These are phyloP conservation scores for Colletotrichum sidae DNA, from an alignment of 2,329 filamentous ascomycete genomes.

Conservation along the genomic window DNA sequence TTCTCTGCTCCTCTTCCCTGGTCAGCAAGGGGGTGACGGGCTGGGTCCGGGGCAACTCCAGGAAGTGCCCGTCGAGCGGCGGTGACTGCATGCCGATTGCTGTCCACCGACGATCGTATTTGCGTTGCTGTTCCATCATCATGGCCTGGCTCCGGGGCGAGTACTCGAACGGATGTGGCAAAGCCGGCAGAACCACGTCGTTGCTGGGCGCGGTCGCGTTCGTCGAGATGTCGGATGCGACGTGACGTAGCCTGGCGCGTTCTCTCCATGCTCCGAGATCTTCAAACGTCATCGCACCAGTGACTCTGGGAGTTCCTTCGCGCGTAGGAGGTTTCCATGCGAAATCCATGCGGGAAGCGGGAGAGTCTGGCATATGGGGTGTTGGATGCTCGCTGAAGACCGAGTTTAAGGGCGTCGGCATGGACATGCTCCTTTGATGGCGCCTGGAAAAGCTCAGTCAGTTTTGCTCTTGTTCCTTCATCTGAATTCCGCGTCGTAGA, in stretches of 20 bases:
- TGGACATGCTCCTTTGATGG: slow-evolving; percentile 27
- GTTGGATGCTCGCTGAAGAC: slow-evolving; percentile 11
- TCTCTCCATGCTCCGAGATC: slow-evolving; percentile 19
- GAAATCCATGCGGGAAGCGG: not conserved
- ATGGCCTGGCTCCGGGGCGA: slow-evolving; percentile 2
- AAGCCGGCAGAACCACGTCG: slow-evolving; percentile 8
- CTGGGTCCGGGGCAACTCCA: not conserved
- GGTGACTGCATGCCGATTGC: slow-evolving; percentile 24
- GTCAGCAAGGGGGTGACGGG: slow-evolving; percentile 24
- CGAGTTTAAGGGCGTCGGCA: slow-evolving; percentile 18
- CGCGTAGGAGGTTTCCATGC: slow-evolving; percentile 30
- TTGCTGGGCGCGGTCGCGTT: slow-evolving; percentile 7
- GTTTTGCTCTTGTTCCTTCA: not conserved
- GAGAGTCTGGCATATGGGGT: not conserved
- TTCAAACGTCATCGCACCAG: not conserved
- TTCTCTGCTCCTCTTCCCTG: slow-evolving; percentile 27
- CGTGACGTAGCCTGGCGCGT: slow-evolving; percentile 3
- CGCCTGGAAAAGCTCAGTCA: slow-evolving; percentile 2
- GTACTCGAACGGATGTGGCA: not conserved
- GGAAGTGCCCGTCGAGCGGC: not conserved
- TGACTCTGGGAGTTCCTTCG: not conserved
- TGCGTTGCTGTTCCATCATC: not conserved
- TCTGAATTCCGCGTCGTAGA: too few species aligned
- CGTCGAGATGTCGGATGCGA: slow-evolving; percentile 23
- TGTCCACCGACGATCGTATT: slow-evolving; percentile 25